Evolutionary conservation across 129 eudicot species (phyloP).

Genomic region (Tagetes patula): DNA sequence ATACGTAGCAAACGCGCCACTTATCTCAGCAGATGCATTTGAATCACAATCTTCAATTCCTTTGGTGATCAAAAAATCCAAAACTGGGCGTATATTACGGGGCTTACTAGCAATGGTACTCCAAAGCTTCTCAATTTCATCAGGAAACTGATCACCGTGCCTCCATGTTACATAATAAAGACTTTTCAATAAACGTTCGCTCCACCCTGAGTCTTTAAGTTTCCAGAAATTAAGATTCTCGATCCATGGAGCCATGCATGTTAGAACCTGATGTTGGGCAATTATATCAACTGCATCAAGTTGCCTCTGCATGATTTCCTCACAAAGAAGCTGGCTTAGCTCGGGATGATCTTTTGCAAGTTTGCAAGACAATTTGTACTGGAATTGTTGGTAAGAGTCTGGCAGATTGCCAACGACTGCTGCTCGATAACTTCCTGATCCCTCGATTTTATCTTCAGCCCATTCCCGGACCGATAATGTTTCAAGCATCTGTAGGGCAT

Average conservation of each 20-base stretch:
- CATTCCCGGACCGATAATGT: slow-evolving; percentile 92
- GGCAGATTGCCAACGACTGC: slow-evolving; percentile 99
- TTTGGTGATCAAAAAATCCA: slow-evolving; percentile 90
- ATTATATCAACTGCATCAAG: slow-evolving; percentile 98
- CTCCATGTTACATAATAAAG: slow-evolving; percentile 96
- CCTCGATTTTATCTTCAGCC: slow-evolving; percentile 93
- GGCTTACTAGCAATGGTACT: slow-evolving; percentile 96
- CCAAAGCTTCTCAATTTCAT: slow-evolving; percentile 98
- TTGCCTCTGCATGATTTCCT: slow-evolving; percentile 98
- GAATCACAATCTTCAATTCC: slow-evolving; percentile 99
- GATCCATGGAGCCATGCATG: slow-evolving; percentile 99
- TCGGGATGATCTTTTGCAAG: slow-evolving; percentile 99
- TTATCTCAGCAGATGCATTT: slow-evolving; percentile 95
- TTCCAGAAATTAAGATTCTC: slow-evolving; percentile 96
- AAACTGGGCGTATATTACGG: slow-evolving; percentile 87
- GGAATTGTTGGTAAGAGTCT: slow-evolving; percentile 97
- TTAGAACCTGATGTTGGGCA: slow-evolving; percentile 96
- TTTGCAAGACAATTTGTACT: slow-evolving; percentile 93
- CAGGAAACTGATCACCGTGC: slow-evolving; percentile 99
- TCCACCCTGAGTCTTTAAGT: slow-evolving; percentile 96
- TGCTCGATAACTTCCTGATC: slow-evolving; percentile 88
- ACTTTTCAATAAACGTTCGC: slow-evolving; percentile 82
- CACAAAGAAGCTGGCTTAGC: slow-evolving; percentile 93
- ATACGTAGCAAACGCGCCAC: slow-evolving; percentile 97
- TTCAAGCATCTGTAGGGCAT: slow-evolving; percentile 99